These are phyloP conservation scores for Senna tora DNA, from an alignment of 306 rosid species.

Conservation along the genomic window DNA sequence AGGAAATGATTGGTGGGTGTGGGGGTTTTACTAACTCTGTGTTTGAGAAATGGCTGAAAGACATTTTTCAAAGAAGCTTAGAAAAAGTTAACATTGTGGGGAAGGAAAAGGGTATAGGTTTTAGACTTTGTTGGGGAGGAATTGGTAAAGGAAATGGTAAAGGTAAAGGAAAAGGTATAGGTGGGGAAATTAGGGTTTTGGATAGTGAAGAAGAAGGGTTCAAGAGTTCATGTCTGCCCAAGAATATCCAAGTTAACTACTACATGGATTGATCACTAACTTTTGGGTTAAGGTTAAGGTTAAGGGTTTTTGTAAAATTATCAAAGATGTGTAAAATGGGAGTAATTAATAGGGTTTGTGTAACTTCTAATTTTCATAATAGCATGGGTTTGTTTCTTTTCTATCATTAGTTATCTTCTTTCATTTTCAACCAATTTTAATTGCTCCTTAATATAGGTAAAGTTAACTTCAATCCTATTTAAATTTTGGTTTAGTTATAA, in stretches of 20 bases:
- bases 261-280: slow-evolving; percentile 48
- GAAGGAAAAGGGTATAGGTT: slow-evolving; percentile 63
- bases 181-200: slow-evolving; percentile 50
- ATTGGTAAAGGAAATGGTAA: not conserved
- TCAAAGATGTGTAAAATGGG: slow-evolving; percentile 38
- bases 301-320: slow-evolving; percentile 37
- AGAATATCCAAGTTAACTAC: slow-evolving; percentile 57
- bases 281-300: slow-evolving; percentile 19
- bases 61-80: slow-evolving; percentile 64
- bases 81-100: slow-evolving; percentile 57
- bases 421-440: too few relatives aligned
- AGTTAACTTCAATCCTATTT: too few relatives aligned
- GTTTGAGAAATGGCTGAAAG: slow-evolving; percentile 79
- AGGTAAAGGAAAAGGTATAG: slow-evolving; percentile 39
- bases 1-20: slow-evolving; percentile 50
- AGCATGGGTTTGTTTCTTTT: slow-evolving; percentile 41
- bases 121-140: slow-evolving; percentile 66
- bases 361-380: slow-evolving; percentile 56
- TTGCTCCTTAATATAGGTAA: too few relatives aligned
- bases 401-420: not conserved
- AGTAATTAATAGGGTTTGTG: slow-evolving; percentile 43
- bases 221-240: slow-evolving; percentile 72
- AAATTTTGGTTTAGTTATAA: too few relatives aligned
- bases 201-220: slow-evolving; percentile 56
- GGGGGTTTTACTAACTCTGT: slow-evolving; percentile 61